Evolutionary conservation across 169 alveolate species (phyloP).

Genomic region (Blepharisma undulans): DNA sequence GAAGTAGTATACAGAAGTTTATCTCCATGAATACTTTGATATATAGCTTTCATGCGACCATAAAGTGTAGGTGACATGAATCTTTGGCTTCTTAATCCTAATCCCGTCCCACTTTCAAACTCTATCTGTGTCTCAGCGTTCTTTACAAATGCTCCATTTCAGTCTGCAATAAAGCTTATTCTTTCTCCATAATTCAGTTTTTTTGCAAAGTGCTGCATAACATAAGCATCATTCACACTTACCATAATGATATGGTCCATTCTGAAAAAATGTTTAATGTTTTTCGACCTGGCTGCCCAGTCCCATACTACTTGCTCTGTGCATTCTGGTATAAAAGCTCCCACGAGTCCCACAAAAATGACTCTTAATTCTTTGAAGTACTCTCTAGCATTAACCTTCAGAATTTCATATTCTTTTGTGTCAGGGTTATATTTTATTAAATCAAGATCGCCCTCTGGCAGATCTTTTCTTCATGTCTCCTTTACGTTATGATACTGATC

Average conservation of each 20-base stretch:
- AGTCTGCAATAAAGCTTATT: slow-evolving; percentile 13
- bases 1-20: background rate
- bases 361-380: background rate
- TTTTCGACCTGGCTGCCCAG: background rate
- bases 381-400: background rate
- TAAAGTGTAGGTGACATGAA: background rate
- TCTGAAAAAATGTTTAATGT: background rate
- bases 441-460: background rate
- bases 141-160: slow-evolving; percentile 5
- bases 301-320: slow-evolving; percentile 17
- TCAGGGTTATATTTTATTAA: background rate
- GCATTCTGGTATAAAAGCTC: slow-evolving; percentile 37
- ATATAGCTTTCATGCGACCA: background rate
- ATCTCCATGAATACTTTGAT: background rate
- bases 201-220: slow-evolving; percentile 17
- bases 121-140: background rate
- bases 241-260: background rate
- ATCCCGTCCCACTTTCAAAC: background rate
- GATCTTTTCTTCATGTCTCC: background rate
- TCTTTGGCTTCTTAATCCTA: slow-evolving; percentile 5
- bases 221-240: slow-evolving; percentile 16
- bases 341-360: slow-evolving; percentile 19
- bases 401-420: background rate
- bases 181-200: background rate
- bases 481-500: background rate